Percentiles rank a stretch among this genome's conserved stretches.
These are phyloP conservation scores for Phytophthora hybrid DNA, from an alignment of 352 stramenopile species.

Conservation along the genomic window DNA sequence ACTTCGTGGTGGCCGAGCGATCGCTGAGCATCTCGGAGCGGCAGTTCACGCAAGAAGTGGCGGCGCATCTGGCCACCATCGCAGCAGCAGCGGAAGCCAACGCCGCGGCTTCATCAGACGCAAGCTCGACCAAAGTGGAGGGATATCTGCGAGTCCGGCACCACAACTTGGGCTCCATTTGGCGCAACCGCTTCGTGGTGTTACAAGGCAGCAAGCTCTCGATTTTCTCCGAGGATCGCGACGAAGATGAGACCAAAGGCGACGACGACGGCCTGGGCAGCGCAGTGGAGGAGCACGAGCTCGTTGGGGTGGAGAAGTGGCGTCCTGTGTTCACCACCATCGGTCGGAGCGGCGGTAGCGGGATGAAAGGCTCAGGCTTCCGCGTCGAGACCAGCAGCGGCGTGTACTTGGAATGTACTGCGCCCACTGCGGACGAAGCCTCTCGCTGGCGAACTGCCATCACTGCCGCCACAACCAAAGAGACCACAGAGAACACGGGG, in stretches of 20 bases:
- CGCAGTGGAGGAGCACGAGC: conserved; percentile 61
- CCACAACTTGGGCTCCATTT: conserved; percentile 60
- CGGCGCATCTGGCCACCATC: conserved; percentile 41
- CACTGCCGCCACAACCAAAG: conserved; percentile 36
- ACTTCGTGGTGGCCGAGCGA: conserved; percentile 64
- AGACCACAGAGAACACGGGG: conserved; percentile 10
- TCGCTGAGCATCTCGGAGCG: conserved; percentile 67
- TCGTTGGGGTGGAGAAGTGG: conserved; percentile 64
- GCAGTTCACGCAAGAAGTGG: conserved; percentile 64
- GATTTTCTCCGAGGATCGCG: conserved; percentile 45
- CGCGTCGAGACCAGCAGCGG: conserved; percentile 70
- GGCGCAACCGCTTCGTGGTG: conserved; percentile 58
- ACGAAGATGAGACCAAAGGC: conserved; percentile 37
- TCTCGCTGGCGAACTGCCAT: conserved; percentile 49
- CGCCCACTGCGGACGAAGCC: conserved; percentile 44
- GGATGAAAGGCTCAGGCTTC: conserved; percentile 49
- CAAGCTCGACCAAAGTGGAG: conserved; percentile 14
- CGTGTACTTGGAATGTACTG: conserved; percentile 66
- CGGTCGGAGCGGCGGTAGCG: conserved; percentile 13
- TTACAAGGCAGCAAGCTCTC: conserved; percentile 46
- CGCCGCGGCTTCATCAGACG: not conserved
- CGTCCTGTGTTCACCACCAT: conserved; percentile 45
- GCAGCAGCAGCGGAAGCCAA: not conserved
- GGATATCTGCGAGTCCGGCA: conserved; percentile 57
- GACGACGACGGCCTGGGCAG: conserved; percentile 9